These are phyloP conservation scores for Pythium oligandrum DNA, from an alignment of 352 stramenopile species.

Conservation along the genomic window DNA sequence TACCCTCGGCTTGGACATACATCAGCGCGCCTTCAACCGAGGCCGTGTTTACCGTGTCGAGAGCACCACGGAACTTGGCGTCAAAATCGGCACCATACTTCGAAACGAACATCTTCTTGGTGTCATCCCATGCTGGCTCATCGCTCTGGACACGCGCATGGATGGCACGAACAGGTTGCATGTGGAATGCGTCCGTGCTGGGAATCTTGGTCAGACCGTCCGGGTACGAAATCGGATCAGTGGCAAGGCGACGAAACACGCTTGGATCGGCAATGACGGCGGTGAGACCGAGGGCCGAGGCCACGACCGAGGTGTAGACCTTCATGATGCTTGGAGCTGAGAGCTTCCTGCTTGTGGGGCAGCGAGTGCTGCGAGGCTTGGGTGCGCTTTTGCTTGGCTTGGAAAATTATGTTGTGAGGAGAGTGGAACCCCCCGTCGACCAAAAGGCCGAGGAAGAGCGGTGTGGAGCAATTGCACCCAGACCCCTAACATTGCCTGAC, in stretches of 20 bases:
- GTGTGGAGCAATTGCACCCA: too few relatives aligned
- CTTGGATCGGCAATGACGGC: neutral
- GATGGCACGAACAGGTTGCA: slow-evolving; percentile 46
- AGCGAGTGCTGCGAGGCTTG: too few relatives aligned
- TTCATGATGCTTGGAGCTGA: slow-evolving; percentile 12
- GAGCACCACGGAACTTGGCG: slow-evolving; percentile 48
- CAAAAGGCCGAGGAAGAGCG: too few relatives aligned
- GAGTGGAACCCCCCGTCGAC: too few relatives aligned
- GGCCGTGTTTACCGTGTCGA: slow-evolving; percentile 83
- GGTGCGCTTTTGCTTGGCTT: too few relatives aligned
- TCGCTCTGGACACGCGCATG: slow-evolving; percentile 61
- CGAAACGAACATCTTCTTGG: slow-evolving; percentile 31
- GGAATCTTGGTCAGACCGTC: too few relatives aligned
- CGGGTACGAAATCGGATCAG: too few relatives aligned
- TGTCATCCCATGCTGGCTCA: slow-evolving; percentile 42
- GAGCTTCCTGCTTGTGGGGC: too few relatives aligned
- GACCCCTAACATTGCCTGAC: too few relatives aligned
- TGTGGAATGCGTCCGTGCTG: slow-evolving; percentile 29
- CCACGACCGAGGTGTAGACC: slow-evolving; percentile 2
- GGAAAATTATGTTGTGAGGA: too few relatives aligned
- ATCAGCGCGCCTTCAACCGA: slow-evolving; percentile 80
- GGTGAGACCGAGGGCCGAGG: slow-evolving; percentile 3
- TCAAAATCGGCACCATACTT: slow-evolving; percentile 33
- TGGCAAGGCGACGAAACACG: too few relatives aligned
- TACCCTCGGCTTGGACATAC: slow-evolving; percentile 84